Evolutionary conservation across 257 asterid species (phyloP), one percentile per base, ranked within the genome.

Genomic region (Coffea eugenioides): DNA sequence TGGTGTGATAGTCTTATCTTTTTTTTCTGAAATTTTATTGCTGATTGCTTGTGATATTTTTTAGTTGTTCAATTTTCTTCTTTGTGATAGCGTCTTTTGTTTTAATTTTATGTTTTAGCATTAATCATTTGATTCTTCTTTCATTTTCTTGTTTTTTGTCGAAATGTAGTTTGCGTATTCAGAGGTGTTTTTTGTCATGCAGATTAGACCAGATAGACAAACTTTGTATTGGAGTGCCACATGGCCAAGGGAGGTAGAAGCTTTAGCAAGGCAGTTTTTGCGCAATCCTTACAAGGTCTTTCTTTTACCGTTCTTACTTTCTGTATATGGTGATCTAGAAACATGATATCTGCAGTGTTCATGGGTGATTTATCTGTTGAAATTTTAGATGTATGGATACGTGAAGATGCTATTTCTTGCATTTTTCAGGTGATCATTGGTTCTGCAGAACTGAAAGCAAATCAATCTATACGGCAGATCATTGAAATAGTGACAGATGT

Each of bases 141-240:
- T 39, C 64, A 18, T 4, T n/a, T 7, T 18, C 21, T 3, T 18
- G 64, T 56, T 52, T 18, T n/a, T 56, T 56, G 64, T 56, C 39
- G 41, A 16, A 39, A 39, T 39, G 9, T 69, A 18, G 52, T 69
- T 8, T 69, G 31, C 45, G 27, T 56, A 4, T 76, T 16, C 64
- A 56, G 21, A 41, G 46, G 36, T 69, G 8, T 11, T 71, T 31
- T 71, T 1, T 77, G 75, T 77, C n/a, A 45, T 83, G 84, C 92
- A 94, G 98, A 90, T 90, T 82, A 92, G 98, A 80, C 97, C 97
- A 27, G 98, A 94, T 80, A 92, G 98, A 84, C 98, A 94, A 81
- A 94, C 98, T 83, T 82, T 94, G 90, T 94, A 91, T 86, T 94
- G 98, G 98, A 94, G 98, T 86, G 98, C 98, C 79, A 94, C 97